Evolutionary conservation across 2,329 filamentous ascomycete species (phyloP).

Genomic region (Aspergillus sp.): DNA sequence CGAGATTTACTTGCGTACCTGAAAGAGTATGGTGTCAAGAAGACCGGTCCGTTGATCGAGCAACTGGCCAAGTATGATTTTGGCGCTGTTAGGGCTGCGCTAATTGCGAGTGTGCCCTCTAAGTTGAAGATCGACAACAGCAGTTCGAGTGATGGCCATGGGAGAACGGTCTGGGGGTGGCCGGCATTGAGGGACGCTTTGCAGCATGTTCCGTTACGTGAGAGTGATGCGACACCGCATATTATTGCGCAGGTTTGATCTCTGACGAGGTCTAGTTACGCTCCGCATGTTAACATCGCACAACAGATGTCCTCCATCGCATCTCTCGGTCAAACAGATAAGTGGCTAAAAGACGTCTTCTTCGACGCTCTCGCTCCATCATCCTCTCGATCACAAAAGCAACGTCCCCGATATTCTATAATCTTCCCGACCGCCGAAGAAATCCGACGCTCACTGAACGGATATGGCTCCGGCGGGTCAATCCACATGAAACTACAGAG

Average conservation of each 20-base stretch:
- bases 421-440: constrained; percentile 82
- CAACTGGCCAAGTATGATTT: constrained; percentile 71
- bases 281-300: constrained; percentile 31
- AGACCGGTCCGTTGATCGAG: constrained; percentile 59
- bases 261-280: background rate
- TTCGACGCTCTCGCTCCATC: constrained; percentile 52
- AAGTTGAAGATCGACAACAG: constrained; percentile 57
- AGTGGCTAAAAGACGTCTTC: constrained; percentile 71
- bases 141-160: constrained; percentile 39
- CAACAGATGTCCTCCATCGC: constrained; percentile 80
- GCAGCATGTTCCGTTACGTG: constrained; percentile 53
- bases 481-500: constrained; percentile 82
- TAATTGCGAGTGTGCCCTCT: constrained; percentile 80
- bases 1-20: constrained; percentile 75
- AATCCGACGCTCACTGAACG: constrained; percentile 75
- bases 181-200: constrained; percentile 66
- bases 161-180: constrained; percentile 75
- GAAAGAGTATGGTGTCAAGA: constrained; percentile 65
- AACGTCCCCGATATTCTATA: constrained; percentile 65
- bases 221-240: constrained; percentile 32
- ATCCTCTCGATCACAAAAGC: constrained; percentile 1
- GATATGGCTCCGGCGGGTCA: constrained; percentile 75
- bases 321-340: constrained; percentile 70
- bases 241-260: constrained; percentile 43
- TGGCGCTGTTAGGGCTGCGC: constrained; percentile 65